Evolutionary conservation across 805 yeast species (phyloP).

Genomic region (Candida xiaguanensis): DNA sequence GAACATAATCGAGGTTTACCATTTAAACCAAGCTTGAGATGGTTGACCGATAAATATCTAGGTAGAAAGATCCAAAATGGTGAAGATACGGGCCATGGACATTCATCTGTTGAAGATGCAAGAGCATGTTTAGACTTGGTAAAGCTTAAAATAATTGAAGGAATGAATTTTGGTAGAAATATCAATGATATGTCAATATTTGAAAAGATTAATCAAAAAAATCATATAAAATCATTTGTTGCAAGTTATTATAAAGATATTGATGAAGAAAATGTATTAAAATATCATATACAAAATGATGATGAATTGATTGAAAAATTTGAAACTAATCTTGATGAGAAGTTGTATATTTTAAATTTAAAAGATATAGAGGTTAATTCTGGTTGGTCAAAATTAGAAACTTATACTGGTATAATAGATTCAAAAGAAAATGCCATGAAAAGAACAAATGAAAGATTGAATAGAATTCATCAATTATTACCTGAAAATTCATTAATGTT

Average conservation of each 20-base stretch:
- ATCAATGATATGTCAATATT: slow-evolving; percentile 23
- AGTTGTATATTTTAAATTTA: slow-evolving; percentile 50
- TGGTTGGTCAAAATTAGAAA: slow-evolving; percentile 21
- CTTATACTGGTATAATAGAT: slow-evolving; percentile 17
- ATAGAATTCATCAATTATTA: slow-evolving; percentile 44
- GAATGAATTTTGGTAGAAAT: slow-evolving; percentile 56
- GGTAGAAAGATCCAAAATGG: slow-evolving; percentile 62
- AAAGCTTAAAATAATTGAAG: slow-evolving; percentile 64
- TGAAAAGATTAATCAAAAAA: slow-evolving; percentile 13
- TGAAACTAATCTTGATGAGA: slow-evolving; percentile 29
- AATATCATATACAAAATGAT: slow-evolving; percentile 52
- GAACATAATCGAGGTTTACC: slow-evolving; percentile 87
- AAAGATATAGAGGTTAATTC: slow-evolving; percentile 53
- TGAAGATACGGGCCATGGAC: slow-evolving; percentile 53
- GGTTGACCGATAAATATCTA: slow-evolving; percentile 59
- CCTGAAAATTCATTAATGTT: slow-evolving; percentile 61
- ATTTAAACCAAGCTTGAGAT: slow-evolving; percentile 69
- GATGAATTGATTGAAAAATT: slow-evolving; percentile 51
- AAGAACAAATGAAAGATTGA: slow-evolving; percentile 43
- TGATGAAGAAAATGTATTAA: slow-evolving; percentile 15
- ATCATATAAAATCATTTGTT: slow-evolving; percentile 14
- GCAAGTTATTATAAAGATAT: slow-evolving; percentile 23
- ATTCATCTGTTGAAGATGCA: slow-evolving; percentile 86
- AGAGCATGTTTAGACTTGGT: slow-evolving; percentile 73
- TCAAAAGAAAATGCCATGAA: slow-evolving; percentile 16